Evolutionary conservation across 2,329 filamentous ascomycete species (phyloP).

Genomic region (Fusarium ramigenum): DNA sequence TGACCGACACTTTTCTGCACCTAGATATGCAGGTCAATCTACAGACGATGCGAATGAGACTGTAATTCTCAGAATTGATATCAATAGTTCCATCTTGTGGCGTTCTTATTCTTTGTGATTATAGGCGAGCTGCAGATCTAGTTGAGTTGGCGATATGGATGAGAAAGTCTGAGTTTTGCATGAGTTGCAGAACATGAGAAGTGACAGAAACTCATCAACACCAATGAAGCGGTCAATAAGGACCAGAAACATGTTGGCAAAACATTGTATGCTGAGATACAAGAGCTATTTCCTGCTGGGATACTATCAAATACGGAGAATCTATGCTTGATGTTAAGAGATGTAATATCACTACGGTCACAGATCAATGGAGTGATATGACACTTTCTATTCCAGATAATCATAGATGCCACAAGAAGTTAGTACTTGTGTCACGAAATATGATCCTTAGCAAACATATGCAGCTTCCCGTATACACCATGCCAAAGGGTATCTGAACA

Average conservation of each 20-base stretch:
- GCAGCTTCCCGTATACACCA: not conserved
- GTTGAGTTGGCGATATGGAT: rapidly evolving
- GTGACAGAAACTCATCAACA: not conserved
- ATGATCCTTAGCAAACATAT: not conserved
- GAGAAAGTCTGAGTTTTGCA: not conserved
- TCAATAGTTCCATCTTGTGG: not conserved
- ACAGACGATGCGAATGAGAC: not conserved
- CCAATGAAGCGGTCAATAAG: not conserved
- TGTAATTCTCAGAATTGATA: not conserved
- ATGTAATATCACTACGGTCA: too few species aligned
- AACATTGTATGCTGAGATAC: too few species aligned
- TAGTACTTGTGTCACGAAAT: not conserved
- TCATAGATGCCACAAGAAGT: not conserved
- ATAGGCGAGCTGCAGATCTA: not conserved
- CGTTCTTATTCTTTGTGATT: not conserved
- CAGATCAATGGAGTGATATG: rapidly evolving
- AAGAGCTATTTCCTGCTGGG: rapidly evolving
- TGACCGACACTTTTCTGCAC: not conserved
- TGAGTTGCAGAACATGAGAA: not conserved
- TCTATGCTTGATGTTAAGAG: too few species aligned
- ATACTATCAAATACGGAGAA: not conserved
- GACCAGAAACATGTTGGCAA: too few species aligned
- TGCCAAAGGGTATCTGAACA: rapidly evolving
- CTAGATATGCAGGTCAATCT: not conserved
- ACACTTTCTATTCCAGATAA: not conserved